Evolutionary conservation across 441 rosid genomes (phyloP), one percentile per base, ranked within the genome.

Genomic region (Euphorbia schlechtendalii): DNA sequence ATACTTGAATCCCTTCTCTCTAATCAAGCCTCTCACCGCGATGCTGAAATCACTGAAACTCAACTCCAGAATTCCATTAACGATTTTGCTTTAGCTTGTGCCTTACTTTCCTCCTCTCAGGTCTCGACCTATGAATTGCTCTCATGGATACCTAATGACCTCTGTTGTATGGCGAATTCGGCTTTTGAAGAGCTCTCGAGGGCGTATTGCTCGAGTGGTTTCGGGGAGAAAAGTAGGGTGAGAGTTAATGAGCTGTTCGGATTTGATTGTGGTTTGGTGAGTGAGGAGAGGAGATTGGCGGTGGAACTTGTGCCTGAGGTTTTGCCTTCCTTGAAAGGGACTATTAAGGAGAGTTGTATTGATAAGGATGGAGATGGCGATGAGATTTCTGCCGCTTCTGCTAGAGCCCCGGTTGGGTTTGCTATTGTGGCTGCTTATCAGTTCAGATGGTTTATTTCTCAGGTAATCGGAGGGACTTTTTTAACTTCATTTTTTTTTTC

Each of bases 401-500:
- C 87, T 49, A 76, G 85, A 74, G 81, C 67, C 70, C 96, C 98
- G 3, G 89, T 86, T 62, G 93, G 84, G 13, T 76, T 65, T 71
- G 86, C 93, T 0, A 76, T 88, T 51, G 40, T 88, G n/a, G 88
- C 93, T 7, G 86, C 92, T 55, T 80, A 77, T 71, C 96, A 90
- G 80, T 85, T 87, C 63, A 77, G 86, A 65, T 90, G 97, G 97
- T 83, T 90, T 63, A 82, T 87, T 56, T 74, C 85, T 73, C 87
- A 86, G 97, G 96, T 85, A 18, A 17, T 8, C 58, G 57, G 78
- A 53, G 65, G 34, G 27, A n/a, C 57, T 14, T 54, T 36, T 51
- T 24, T 0, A 67, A 0, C 25, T 14, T 34, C 4, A 1, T 27
- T 62, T 55, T 18, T 7, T 27, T 61, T 48, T 18, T 4, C 5